Conservation (phyloP, 2,329 filamentous ascomycete genomes). For the Sarocladium oryzae region DNA sequence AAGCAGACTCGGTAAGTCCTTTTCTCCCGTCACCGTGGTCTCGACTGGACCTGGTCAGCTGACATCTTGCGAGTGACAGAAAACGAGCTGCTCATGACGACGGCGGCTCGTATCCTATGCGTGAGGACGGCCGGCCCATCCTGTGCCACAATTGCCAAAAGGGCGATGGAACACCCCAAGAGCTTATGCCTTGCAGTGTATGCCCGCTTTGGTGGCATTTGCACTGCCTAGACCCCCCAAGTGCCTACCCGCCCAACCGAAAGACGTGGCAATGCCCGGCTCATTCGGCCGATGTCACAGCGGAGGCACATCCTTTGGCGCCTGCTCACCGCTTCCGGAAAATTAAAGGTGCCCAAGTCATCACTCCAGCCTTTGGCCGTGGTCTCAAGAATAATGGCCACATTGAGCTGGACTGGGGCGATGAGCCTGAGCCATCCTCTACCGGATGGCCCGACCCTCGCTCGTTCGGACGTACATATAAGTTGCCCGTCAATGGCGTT, state of each 20-base stretch:
- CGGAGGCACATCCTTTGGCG: slow-evolving; percentile 49
- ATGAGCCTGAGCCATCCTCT: slow-evolving; percentile 48
- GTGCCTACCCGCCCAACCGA: slow-evolving; percentile 69
- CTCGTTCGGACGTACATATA: slow-evolving; percentile 59
- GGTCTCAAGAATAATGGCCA: slow-evolving; percentile 66
- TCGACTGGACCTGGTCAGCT: slow-evolving; percentile 17
- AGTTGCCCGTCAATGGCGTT: slow-evolving; percentile 57
- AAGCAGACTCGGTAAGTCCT: slow-evolving; percentile 52
- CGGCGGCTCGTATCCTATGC: slow-evolving; percentile 58
- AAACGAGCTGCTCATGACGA: slow-evolving; percentile 54
- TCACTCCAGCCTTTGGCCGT: slow-evolving; percentile 50
- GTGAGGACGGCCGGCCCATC: slow-evolving; percentile 70
- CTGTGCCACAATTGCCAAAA: slow-evolving; percentile 72
- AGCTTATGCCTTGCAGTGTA: slow-evolving; percentile 80
- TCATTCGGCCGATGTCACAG: slow-evolving; percentile 72
- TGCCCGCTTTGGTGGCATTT: slow-evolving; percentile 84
- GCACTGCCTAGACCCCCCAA: slow-evolving; percentile 81
- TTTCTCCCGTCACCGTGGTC: no score
- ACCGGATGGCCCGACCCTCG: slow-evolving; percentile 51
- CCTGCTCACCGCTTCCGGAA: slow-evolving; percentile 57
- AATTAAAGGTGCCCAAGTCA: slow-evolving; percentile 46
- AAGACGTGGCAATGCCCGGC: slow-evolving; percentile 85
- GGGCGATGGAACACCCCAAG: slow-evolving; percentile 51
- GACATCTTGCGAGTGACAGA: slow-evolving; percentile 26
- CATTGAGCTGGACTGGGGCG: slow-evolving; percentile 60